A percentile compares a stretch with the other conserved stretches of the same genome.
These are phyloP conservation scores for Phytophthora lateralis DNA, from an alignment of 352 stramenopile species.

Conservation along the genomic window DNA sequence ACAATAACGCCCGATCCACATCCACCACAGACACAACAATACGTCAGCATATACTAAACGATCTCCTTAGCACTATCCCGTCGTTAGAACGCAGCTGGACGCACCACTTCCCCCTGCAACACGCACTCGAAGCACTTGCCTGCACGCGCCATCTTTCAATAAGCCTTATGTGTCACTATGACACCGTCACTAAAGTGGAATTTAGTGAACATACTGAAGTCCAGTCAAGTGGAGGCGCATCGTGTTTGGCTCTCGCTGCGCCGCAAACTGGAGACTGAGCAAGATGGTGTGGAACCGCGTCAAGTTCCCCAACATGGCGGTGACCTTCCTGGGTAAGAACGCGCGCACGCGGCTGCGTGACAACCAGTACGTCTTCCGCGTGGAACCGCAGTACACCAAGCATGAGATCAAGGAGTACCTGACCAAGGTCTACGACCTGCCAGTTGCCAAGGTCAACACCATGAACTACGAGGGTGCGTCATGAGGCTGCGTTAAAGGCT, in stretches of 20 bases:
- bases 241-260: conserved; percentile 7
- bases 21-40: background rate
- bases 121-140: conserved; percentile 87
- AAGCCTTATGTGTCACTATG: background rate
- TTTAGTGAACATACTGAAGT: background rate
- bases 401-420: conserved; percentile 98
- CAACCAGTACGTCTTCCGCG: conserved; percentile 93
- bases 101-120: conserved; percentile 81
- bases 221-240: background rate
- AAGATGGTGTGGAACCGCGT: conserved; percentile 87
- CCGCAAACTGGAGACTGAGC: conserved; percentile 14
- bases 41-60: background rate
- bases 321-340: conserved; percentile 90
- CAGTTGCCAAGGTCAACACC: conserved; percentile 94
- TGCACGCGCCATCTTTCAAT: conserved; percentile 53
- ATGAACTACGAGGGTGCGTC: conserved; percentile 93
- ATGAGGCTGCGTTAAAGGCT: background rate
- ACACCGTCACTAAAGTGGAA: background rate
- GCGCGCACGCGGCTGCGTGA: conserved; percentile 70
- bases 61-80: background rate
- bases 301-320: conserved; percentile 88
- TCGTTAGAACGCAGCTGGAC: conserved; percentile 7
- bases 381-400: conserved; percentile 96
- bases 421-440: conserved; percentile 95
- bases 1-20: background rate